phyloP scores from a whole-genome alignment of 2,329 filamentous ascomycete species.

The Aspergillus arachidicola region DNA sequence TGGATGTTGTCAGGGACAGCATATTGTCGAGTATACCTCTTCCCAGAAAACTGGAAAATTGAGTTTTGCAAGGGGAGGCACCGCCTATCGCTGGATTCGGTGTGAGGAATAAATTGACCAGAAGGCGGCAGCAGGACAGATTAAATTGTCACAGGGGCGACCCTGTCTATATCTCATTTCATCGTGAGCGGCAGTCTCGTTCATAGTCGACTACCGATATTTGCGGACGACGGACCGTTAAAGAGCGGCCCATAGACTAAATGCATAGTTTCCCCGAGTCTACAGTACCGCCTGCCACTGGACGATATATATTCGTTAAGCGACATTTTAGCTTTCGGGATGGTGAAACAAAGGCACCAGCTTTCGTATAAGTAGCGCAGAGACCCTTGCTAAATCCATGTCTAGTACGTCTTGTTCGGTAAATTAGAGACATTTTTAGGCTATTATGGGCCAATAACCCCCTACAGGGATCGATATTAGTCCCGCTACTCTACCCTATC shows the following conservation, averaged over 20 bases:
- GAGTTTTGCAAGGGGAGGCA: too few species aligned
- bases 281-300: background rate
- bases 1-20: background rate
- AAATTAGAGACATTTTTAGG: too few species aligned
- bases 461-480: too few species aligned
- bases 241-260: background rate
- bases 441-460: too few species aligned
- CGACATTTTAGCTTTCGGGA: background rate
- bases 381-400: background rate
- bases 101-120: background rate
- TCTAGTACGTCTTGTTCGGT: background rate
- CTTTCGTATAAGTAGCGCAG: background rate
- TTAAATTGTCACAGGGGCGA: background rate
- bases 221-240: background rate
- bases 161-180: background rate
- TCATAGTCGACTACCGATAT: background rate
- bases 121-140: background rate
- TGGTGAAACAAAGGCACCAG: background rate
- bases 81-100: background rate
- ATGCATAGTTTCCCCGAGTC: background rate
- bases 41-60: background rate
- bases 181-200: background rate
- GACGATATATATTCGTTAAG: background rate
- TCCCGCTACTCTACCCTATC: background rate
- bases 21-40: background rate